Evolutionary conservation across 768 basidiomycete genomes (phyloP).

Genomic region (Hericium coralloides): DNA sequence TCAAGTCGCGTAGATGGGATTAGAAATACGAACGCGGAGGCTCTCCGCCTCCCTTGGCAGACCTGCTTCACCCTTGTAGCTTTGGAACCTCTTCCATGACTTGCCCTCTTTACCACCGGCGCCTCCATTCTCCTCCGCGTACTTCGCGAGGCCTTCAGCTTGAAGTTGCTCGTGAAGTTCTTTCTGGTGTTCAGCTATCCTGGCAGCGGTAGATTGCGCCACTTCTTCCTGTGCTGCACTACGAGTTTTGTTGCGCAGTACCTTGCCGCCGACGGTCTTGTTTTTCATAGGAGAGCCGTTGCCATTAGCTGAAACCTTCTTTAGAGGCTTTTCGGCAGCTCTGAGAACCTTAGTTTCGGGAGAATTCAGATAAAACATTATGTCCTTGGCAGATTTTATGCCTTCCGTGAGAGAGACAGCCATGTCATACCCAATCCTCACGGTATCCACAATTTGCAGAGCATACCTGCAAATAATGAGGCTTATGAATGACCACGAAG

Average conservation of each 20-base stretch:
- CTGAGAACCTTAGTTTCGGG: conserved; percentile 51
- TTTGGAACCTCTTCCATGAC: conserved; percentile 92
- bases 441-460: conserved; percentile 81
- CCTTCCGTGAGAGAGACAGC: conserved; percentile 75
- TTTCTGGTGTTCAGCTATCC: conserved; percentile 80
- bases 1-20: neutral
- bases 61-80: conserved; percentile 91
- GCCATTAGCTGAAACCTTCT: conserved; percentile 46
- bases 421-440: conserved; percentile 62
- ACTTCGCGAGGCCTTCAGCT: conserved; percentile 71
- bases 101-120: conserved; percentile 80
- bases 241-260: conserved; percentile 85
- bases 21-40: conserved; percentile 50
- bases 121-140: conserved; percentile 73
- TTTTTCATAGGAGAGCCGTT: conserved; percentile 53
- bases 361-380: conserved; percentile 69
- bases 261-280: conserved; percentile 75
- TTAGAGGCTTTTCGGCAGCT: conserved; percentile 43
- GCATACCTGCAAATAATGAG: conserved; percentile 53
- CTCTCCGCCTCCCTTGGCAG: conserved; percentile 78
- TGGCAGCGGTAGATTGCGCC: conserved; percentile 65
- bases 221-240: conserved; percentile 82
- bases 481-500: neutral
- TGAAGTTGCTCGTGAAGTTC: conserved; percentile 75
- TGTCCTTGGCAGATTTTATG: conserved; percentile 75